phyloP scores from a whole-genome alignment of 106 monocot genomes.

The Narthecium ossifragum region DNA sequence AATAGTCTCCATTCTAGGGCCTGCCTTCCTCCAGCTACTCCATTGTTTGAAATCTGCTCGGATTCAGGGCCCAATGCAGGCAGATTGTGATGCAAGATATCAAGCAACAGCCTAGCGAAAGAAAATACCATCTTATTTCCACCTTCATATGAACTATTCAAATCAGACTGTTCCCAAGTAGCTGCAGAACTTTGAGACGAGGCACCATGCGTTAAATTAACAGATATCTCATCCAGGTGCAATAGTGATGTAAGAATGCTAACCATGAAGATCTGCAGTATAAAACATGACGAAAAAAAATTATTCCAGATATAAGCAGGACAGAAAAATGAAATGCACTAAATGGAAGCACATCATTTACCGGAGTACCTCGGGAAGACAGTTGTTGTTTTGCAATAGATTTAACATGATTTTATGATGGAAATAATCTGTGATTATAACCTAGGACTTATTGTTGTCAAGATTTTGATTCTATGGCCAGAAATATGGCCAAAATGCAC shows the following conservation, averaged over 20 bases:
- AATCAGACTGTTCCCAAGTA: conserved; percentile 18
- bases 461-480: too few species aligned
- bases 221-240: conserved; percentile 53
- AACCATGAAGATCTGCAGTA: conserved; percentile 67
- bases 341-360: too few species aligned
- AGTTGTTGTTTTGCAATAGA: too few species aligned
- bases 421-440: too few species aligned
- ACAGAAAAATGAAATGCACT: too few species aligned
- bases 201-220: conserved; percentile 17
- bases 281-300: too few species aligned
- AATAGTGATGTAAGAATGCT: conserved; percentile 69
- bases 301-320: too few species aligned
- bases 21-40: conserved; percentile 36
- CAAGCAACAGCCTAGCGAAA: conserved; percentile 61
- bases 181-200: conserved; percentile 20
- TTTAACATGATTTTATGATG: too few species aligned
- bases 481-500: too few species aligned
- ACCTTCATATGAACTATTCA: conserved; percentile 26
- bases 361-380: too few species aligned
- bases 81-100: conserved; percentile 56
- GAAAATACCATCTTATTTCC: conserved; percentile 46
- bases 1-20: conserved; percentile 84
- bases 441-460: too few species aligned
- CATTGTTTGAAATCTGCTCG: conserved; percentile 32
- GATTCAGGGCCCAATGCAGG: conserved; percentile 23